Evolutionary conservation across 1,139 yeast genomes (phyloP).

Genomic region (Hanseniaspora gamundiae): DNA sequence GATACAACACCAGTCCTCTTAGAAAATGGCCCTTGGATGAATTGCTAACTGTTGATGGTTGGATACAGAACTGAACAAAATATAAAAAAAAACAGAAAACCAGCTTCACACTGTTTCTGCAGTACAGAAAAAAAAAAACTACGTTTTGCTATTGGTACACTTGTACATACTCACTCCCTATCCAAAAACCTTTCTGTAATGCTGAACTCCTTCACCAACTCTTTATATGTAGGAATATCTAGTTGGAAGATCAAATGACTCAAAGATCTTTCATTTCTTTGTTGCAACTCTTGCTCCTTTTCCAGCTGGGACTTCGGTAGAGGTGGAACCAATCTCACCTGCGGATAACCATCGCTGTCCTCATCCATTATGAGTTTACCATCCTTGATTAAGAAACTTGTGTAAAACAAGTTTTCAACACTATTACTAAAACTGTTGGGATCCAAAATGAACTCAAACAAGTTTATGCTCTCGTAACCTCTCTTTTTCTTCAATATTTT

Average conservation of each 20-base stretch:
- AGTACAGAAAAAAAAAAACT: not conserved
- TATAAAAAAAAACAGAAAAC: no score
- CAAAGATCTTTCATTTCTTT: constrained; percentile 24
- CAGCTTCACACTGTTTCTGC: not conserved
- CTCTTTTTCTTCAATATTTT: constrained; percentile 26
- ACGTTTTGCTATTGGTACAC: not conserved
- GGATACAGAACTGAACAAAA: constrained; percentile 30
- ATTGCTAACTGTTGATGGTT: constrained; percentile 37
- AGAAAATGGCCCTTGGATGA: constrained; percentile 66
- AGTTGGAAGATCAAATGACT: constrained; percentile 63
- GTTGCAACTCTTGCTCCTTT: constrained; percentile 20
- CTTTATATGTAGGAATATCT: constrained; percentile 53
- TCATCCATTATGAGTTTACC: constrained; percentile 45
- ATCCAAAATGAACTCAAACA: constrained; percentile 58
- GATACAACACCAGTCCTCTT: constrained; percentile 42
- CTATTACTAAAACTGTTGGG: constrained; percentile 69
- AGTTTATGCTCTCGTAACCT: constrained; percentile 34
- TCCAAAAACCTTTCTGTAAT: constrained; percentile 37
- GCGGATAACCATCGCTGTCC: constrained; percentile 42
- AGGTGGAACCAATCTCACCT: constrained; percentile 21
- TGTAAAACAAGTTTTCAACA: constrained; percentile 71
- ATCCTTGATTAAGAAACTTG: constrained; percentile 69
- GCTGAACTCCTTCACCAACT: constrained; percentile 35
- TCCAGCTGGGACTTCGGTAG: constrained; percentile 18
- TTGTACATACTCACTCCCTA: not conserved